Evolutionary conservation across 306 rosid genomes (phyloP).

Genomic region (Rosa persica): DNA sequence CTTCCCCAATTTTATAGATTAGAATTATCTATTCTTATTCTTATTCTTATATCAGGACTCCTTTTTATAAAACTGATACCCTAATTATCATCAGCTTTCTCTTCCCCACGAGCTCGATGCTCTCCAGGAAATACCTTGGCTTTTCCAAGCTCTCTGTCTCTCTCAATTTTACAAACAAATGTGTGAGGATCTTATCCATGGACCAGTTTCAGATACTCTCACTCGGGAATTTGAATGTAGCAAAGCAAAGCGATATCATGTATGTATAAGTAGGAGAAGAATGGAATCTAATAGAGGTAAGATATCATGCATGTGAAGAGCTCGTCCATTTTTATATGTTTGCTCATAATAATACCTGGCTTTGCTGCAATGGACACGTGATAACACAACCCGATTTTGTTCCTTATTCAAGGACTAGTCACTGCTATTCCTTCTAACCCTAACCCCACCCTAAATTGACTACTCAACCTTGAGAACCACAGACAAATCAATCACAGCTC

Average conservation of each 20-base stretch:
- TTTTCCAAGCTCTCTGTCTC: conserved; percentile 3
- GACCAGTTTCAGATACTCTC: conserved; percentile 35
- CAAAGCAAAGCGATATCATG: neutral
- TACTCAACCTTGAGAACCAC: conserved; percentile 25
- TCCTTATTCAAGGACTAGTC: conserved; percentile 30
- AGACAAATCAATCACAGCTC: neutral
- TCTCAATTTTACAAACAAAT: neutral
- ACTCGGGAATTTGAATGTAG: conserved; percentile 7
- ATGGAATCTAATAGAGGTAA: conserved; percentile 13
- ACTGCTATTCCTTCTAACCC: conserved; percentile 20
- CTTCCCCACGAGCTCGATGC: neutral
- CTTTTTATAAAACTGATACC: conserved; percentile 8
- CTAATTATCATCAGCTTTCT: neutral
- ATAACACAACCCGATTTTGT: conserved; percentile 23
- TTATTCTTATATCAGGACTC: neutral
- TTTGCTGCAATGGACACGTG: conserved; percentile 29
- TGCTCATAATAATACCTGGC: neutral
- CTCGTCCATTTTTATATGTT: conserved; percentile 7
- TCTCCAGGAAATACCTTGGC: neutral
- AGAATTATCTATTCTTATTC: neutral
- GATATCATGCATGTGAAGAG: conserved; percentile 25
- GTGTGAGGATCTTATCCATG: conserved; percentile 31
- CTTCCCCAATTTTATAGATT: neutral
- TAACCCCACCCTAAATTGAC: conserved; percentile 41
- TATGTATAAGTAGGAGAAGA: neutral